phyloP scores from a whole-genome alignment of 208 protist genomes.

The Herpetomonas samuelpessoai region DNA sequence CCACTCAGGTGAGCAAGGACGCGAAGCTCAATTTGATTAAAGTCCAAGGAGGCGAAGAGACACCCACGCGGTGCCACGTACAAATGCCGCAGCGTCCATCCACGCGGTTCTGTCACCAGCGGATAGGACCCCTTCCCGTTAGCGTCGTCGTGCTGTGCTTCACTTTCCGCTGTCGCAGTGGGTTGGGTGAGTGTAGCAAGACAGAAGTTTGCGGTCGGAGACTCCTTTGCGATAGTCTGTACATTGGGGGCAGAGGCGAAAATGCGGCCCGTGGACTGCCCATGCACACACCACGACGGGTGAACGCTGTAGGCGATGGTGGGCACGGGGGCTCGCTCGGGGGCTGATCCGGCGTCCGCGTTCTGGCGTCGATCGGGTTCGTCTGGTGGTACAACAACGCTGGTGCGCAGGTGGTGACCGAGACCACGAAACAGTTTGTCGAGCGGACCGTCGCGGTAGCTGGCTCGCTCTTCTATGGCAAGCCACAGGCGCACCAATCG shows the following conservation, averaged over 20 bases:
- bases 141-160: background rate
- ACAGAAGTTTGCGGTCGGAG: constrained; percentile 19
- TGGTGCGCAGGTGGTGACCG: background rate
- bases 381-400: too few species aligned
- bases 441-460: background rate
- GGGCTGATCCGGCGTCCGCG: background rate
- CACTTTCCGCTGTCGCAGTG: background rate
- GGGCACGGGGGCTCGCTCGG: background rate
- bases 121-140: background rate
- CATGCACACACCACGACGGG: constrained; percentile 63
- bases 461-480: background rate
- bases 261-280: constrained; percentile 52
- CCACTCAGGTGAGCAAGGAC: constrained; percentile 74
- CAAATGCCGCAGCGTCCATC: constrained; percentile 65
- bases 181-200: constrained; percentile 3
- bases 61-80: constrained; percentile 66
- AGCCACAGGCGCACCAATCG: too few species aligned
- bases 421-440: background rate
- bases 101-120: constrained; percentile 28
- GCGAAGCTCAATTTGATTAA: constrained; percentile 82
- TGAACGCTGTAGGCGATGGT: constrained; percentile 66
- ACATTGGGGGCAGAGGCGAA: constrained; percentile 61
- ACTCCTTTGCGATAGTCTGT: constrained; percentile 57
- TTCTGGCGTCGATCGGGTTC: too few species aligned
- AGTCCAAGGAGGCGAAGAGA: constrained; percentile 72